These are phyloP conservation scores for Gardenia jasminoides DNA, from an alignment of 257 asterid genomes.

Conservation along the genomic window DNA sequence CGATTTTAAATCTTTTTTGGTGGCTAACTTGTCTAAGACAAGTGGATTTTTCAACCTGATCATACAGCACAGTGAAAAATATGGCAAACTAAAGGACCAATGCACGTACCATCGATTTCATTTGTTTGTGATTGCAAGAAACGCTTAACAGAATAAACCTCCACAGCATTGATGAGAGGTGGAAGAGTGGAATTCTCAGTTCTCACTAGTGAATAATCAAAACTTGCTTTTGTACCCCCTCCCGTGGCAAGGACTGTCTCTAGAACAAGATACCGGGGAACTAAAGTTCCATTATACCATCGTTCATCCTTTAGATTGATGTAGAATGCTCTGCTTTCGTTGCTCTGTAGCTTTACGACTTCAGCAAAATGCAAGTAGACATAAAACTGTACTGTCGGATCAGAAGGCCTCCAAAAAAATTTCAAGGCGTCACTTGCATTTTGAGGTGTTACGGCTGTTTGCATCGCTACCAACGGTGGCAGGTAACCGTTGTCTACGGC, in stretches of 20 bases:
- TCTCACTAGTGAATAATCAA: neutral
- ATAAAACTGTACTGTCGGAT: constrained; percentile 7
- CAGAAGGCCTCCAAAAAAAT: neutral
- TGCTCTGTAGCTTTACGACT: neutral
- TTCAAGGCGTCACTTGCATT: neutral
- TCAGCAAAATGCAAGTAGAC: constrained; percentile 36
- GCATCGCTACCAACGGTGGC: constrained; percentile 21
- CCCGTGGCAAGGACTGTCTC: neutral
- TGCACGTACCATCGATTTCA: constrained; percentile 35
- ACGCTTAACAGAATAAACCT: constrained; percentile 23
- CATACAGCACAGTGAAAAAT: too few relatives aligned
- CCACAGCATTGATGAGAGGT: constrained; percentile 34
- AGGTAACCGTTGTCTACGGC: neutral
- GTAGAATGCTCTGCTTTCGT: constrained; percentile 26
- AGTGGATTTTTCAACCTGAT: too few relatives aligned
- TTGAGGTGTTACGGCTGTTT: constrained; percentile 20
- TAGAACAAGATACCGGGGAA: neutral
- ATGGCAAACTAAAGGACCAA: too few relatives aligned
- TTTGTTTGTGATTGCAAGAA: constrained; percentile 28
- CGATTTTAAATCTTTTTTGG: too few relatives aligned
- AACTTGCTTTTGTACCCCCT: neutral
- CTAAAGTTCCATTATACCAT: neutral
- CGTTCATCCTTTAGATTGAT: neutral
- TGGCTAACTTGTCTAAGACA: too few relatives aligned
- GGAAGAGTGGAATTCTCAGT: constrained; percentile 21